Conservation (phyloP, 208 protist species). For the Balamuthia mandrillaris region DNA sequence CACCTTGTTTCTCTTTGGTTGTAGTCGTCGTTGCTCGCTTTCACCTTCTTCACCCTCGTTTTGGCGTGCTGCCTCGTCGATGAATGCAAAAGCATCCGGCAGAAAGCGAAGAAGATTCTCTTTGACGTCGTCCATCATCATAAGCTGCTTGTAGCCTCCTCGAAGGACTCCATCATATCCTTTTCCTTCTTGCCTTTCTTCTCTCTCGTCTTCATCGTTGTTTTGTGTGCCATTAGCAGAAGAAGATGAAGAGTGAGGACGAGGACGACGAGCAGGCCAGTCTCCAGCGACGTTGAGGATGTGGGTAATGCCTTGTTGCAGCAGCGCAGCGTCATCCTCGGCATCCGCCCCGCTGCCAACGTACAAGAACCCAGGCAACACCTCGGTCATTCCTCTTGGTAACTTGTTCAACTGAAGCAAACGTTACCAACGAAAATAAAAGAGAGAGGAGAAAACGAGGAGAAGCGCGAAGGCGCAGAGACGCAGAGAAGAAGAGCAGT, state of each 20-base stretch:
- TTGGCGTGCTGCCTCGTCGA: no score
- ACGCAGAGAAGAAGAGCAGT: not conserved
- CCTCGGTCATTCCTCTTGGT: not conserved
- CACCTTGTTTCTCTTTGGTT: not conserved
- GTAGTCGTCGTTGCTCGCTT: not conserved
- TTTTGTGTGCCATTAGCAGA: not conserved
- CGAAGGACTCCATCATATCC: no score
- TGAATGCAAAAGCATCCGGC: not conserved
- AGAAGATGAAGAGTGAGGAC: not conserved
- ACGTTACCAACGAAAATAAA: not conserved
- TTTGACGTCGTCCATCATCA: not conserved
- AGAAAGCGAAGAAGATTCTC: not conserved
- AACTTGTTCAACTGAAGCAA: not conserved
- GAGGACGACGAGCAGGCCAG: not conserved
- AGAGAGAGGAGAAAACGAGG: not conserved
- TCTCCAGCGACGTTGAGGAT: slow-evolving; percentile 11
- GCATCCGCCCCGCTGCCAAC: not conserved
- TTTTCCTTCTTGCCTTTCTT: no score
- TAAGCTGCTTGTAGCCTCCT: not conserved
- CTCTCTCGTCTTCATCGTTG: not conserved
- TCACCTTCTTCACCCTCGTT: no score
- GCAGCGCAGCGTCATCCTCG: not conserved
- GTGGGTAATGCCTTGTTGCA: not conserved
- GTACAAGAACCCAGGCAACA: slow-evolving; percentile 23
- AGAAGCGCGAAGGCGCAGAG: no score